These are phyloP conservation scores for Mycosphaerella arachidis DNA, from an alignment of 2,329 filamentous ascomycete species.

Conservation along the genomic window DNA sequence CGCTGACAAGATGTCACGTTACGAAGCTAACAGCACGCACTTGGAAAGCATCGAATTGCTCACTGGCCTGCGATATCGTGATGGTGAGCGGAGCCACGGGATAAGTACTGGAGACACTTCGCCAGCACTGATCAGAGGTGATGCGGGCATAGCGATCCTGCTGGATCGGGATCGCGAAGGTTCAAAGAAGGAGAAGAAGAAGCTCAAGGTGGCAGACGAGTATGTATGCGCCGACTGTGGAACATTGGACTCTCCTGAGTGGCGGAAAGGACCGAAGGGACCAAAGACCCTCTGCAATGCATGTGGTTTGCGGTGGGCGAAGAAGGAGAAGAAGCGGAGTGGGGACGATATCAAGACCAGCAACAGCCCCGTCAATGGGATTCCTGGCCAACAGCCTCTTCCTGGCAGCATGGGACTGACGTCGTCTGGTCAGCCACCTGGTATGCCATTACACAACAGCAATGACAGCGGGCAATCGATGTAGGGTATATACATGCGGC, in stretches of 20 bases:
- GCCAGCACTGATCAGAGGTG: slow-evolving; percentile 75
- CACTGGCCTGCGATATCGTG: slow-evolving; percentile 79
- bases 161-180: slow-evolving; percentile 76
- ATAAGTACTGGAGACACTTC: slow-evolving; percentile 82
- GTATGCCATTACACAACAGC: slow-evolving; percentile 22
- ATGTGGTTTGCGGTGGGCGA: slow-evolving; percentile 57
- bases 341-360: slow-evolving; percentile 25
- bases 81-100: slow-evolving; percentile 81
- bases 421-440: slow-evolving; percentile 17
- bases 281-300: slow-evolving; percentile 96
- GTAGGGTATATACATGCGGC: slow-evolving; percentile 1
- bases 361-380: slow-evolving; percentile 17
- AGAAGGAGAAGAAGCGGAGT: slow-evolving; percentile 37
- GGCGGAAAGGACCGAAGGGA: slow-evolving; percentile 87
- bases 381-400: slow-evolving; percentile 12
- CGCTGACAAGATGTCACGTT: slow-evolving; percentile 77
- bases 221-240: slow-evolving; percentile 96
- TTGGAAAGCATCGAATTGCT: slow-evolving; percentile 89
- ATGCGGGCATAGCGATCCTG: slow-evolving; percentile 80
- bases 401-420: slow-evolving; percentile 15
- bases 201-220: slow-evolving; percentile 74
- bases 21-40: slow-evolving; percentile 66
- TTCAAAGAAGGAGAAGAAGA: slow-evolving; percentile 83
- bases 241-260: slow-evolving; percentile 90
- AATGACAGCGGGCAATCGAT: slow-evolving; percentile 16